phyloP scores from a whole-genome alignment of 352 stramenopile species.

The Globisporangium orthogonon region DNA sequence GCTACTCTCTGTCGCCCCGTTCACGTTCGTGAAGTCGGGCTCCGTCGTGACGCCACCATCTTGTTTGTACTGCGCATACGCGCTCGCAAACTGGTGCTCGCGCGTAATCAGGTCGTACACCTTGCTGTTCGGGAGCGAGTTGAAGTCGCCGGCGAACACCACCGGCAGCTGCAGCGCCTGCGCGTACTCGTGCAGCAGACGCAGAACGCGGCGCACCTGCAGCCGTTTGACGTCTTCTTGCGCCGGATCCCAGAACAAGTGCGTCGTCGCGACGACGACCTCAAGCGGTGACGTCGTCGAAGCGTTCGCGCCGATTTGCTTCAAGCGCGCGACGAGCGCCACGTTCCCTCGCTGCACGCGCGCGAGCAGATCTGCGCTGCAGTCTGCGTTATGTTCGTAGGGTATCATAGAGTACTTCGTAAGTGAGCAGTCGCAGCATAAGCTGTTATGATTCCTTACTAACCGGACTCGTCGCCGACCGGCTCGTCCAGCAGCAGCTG shows the following conservation, averaged over 20 bases:
- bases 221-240: conserved; percentile 82
- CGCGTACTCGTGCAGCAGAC: conserved; percentile 31
- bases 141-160: conserved; percentile 80
- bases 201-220: conserved; percentile 56
- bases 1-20: conserved; percentile 22
- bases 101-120: conserved; percentile 60
- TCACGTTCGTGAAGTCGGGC: conserved; percentile 74
- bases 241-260: conserved; percentile 80
- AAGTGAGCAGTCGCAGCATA: no score
- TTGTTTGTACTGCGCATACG: conserved; percentile 44
- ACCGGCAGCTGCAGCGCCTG: conserved; percentile 16
- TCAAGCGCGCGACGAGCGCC: conserved; percentile 50
- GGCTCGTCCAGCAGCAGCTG: conserved; percentile 44
- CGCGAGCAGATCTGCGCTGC: conserved; percentile 38
- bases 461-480: conserved; percentile 48
- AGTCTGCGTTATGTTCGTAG: conserved; percentile 21
- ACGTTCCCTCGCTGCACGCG: conserved; percentile 51
- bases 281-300: conserved; percentile 16
- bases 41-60: conserved; percentile 12
- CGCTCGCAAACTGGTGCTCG: conserved; percentile 34
- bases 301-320: conserved; percentile 12
- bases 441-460: neutral
- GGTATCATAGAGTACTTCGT: no score
- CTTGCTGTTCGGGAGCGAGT: conserved; percentile 69
- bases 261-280: conserved; percentile 73